phyloP scores from a whole-genome alignment of 75 land plant genomes.

The Picea glauca region DNA sequence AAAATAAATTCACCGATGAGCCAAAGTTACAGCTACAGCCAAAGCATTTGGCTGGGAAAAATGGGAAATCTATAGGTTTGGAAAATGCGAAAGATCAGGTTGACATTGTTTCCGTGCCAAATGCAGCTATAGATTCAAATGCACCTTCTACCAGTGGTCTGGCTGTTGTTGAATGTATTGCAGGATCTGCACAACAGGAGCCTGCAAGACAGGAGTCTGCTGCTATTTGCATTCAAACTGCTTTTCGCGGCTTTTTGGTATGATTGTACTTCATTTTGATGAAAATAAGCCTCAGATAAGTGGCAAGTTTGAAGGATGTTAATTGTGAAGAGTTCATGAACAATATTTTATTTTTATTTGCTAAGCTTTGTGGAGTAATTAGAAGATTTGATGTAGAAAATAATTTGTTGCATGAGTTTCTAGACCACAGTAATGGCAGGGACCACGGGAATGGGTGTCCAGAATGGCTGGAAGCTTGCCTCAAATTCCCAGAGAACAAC shows the following conservation, averaged over 20 bases:
- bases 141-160: constrained; percentile 15
- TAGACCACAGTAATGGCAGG: too few species aligned
- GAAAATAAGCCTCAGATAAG: not conserved
- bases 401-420: not conserved
- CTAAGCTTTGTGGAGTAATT: not conserved
- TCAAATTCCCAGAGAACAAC: too few species aligned
- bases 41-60: not conserved
- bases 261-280: not conserved
- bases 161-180: constrained; percentile 11
- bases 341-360: not conserved
- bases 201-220: constrained; percentile 16
- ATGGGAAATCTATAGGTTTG: not conserved
- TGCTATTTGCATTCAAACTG: constrained; percentile 21
- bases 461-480: too few species aligned
- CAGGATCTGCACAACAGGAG: constrained; percentile 3
- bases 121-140: constrained; percentile 11
- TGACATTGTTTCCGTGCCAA: not conserved
- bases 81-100: not conserved
- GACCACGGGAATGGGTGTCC: too few species aligned
- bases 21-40: not conserved
- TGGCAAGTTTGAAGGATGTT: not conserved
- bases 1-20: not conserved
- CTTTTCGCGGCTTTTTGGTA: constrained; percentile 26
- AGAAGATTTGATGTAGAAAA: not conserved
- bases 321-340: not conserved